Evolutionary conservation across 139 green algal species (phyloP), one percentile per base, ranked within the genome.

Genomic region (Tetratostichococcus sp.): DNA sequence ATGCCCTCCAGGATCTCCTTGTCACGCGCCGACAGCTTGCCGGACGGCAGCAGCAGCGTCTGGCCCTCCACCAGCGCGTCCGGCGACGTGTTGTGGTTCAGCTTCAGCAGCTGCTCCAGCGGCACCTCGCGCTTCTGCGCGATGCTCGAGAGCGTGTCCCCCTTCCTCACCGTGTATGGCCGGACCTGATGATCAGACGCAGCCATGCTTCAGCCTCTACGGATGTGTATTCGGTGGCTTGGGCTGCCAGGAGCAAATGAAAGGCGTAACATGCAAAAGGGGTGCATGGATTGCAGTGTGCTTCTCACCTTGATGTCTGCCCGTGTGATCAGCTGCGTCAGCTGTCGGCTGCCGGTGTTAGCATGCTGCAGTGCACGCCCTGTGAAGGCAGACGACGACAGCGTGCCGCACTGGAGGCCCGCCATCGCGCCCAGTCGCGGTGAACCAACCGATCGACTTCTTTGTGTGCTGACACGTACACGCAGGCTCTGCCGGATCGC

Each of bases 101-200:
- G 76, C 2, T 70, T 76, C 43, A 88, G 31, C 21, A 95, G 67
- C 66, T 93, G 77, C 0, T 87, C 77, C 50, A 92, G 75, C 4
- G 80, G 83, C 30, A 92, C 73, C 66, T 83, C 86, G 71, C 92
- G 77, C 86, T 97, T 97, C 28, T 88, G 71, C 23, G 86, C 87
- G 68, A 97, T 97, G 74, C 70, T 85, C 5, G 86, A 77, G 16
- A 94, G 67, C 1, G 88, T 94, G 71, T 97, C 92, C 22, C 91
- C 91, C 69, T 93, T 91, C 8, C 91, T 80, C 19, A 94, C 85
- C 1, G 92, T 97, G 85, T 97, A 97, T 34, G 92, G 92, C 35
- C 92, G 79, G n/a, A 95, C 88, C 19, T 77, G 50, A 50, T 50
- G 8, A 14, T 8, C 8, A 14, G 8, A 50, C 39, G 14, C 8